Conservation (phyloP, 2,329 filamentous ascomycete genomes). For the Hymenoscyphus linearis region DNA sequence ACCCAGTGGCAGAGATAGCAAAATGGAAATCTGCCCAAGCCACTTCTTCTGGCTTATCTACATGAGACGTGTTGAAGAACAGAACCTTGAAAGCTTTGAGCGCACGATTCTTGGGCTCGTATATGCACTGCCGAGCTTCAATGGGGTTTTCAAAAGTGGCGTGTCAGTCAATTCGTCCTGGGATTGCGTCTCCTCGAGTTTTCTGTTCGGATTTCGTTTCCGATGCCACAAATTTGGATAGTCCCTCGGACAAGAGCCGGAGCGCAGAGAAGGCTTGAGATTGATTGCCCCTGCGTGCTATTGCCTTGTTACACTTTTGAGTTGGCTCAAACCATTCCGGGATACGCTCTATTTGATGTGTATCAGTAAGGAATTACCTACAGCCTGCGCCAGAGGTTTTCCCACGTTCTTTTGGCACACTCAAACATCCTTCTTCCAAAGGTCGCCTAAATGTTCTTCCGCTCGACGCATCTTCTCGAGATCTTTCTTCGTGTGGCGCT, state of each 20-base stretch:
- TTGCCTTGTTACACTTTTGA: neutral
- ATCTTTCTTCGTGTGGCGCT: conserved; percentile 41
- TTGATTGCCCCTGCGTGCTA: neutral
- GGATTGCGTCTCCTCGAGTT: neutral
- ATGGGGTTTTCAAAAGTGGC: neutral
- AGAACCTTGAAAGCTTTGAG: conserved; percentile 40
- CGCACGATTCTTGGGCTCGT: conserved; percentile 34
- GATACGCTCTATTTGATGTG: conserved; percentile 41
- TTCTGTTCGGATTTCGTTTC: neutral
- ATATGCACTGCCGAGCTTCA: conserved; percentile 8
- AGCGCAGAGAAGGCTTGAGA: neutral
- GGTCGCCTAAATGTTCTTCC: conserved; percentile 42
- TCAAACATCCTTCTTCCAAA: conserved; percentile 39
- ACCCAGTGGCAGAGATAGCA: conserved; percentile 46
- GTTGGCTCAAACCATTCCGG: conserved; percentile 41
- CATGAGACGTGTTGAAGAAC: conserved; percentile 34
- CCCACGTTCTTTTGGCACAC: conserved; percentile 6
- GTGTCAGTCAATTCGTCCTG: neutral
- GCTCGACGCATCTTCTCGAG: conserved; percentile 40
- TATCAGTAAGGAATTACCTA: conserved; percentile 27
- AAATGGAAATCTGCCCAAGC: conserved; percentile 49
- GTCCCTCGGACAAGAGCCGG: neutral
- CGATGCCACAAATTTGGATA: neutral
- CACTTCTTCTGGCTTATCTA: conserved; percentile 42
- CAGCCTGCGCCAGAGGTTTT: conserved; percentile 13